These are phyloP conservation scores for Paramecium caudatum DNA, from an alignment of 73 alveolate species.

Conservation along the genomic window DNA sequence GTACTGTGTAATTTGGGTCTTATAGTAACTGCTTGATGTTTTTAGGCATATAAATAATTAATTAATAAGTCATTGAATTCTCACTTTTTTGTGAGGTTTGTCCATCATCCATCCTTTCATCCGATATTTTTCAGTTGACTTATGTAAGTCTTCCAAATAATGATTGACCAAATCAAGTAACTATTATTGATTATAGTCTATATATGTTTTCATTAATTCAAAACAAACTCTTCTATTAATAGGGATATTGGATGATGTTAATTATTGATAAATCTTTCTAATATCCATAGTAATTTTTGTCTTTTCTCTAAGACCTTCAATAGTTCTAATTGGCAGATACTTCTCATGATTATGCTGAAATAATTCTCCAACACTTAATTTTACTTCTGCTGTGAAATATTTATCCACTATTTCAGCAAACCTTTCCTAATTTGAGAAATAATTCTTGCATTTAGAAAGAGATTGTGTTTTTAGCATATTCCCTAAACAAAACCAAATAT, in stretches of 20 bases:
- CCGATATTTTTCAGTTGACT: not conserved
- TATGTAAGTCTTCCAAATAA: not conserved
- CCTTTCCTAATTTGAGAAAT: constrained; percentile 6
- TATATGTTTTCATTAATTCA: constrained; percentile 11
- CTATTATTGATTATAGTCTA: not conserved
- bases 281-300: constrained; percentile 16
- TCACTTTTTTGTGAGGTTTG: not conserved
- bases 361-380: constrained; percentile 26
- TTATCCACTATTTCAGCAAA: constrained; percentile 36
- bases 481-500: constrained; percentile 37
- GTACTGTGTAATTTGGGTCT: constrained; percentile 44
- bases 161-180: not conserved
- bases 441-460: not conserved
- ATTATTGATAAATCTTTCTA: not conserved
- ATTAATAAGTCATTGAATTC: not conserved
- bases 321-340: constrained; percentile 28
- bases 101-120: constrained; percentile 20
- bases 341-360: constrained; percentile 52
- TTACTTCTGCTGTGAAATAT: constrained; percentile 19
- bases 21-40: constrained; percentile 51
- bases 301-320: constrained; percentile 48
- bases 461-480: constrained; percentile 26
- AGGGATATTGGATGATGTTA: not conserved
- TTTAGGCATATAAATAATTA: not conserved
- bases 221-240: constrained; percentile 5